Base-by-base conservation (phyloP, 352 stramenopile genomes). In the Phytopythium oedochilum region DNA sequence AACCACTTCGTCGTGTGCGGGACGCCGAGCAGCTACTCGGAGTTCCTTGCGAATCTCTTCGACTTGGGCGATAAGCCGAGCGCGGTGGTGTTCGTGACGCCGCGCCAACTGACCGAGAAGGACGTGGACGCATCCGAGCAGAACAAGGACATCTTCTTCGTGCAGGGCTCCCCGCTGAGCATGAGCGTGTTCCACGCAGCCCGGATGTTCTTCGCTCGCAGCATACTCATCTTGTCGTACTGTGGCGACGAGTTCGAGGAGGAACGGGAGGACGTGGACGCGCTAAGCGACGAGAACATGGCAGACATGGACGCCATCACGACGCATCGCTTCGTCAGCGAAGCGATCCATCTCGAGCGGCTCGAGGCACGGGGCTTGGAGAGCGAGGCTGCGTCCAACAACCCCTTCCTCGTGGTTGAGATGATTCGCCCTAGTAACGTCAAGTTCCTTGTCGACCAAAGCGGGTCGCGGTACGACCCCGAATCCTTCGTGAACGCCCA, bases 221-320 rank as follows among this genome's bases (percentile, higher is more conserved):
- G 78, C 29, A 88, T 92, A 43, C 65, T 92, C 31, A 89, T 92
- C 58, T 73, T 86, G 55, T 73, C 75, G 28, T 87, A 83, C 42
- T 88, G 75, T 36, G 75, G 73, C 11, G 64, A 73, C 14, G 71
- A 74, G 17, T 77, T 60, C 23, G 72, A 70, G 2, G 59, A 65
- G 10, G 68, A 61, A 3, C 45, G 70, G 10, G 59, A 73, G 7
- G 31, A 58, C 9, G 64, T 70, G 7, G 55, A 62, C 2, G 76
- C 77, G 43, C 65, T 66, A 2, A 67, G 71, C 49, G 78, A 89
- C 45, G 78, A 89, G 44, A 86, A 92, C 49, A 89, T 89, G 75
- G 75, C 75, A 2, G 78, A 89, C 28, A 77, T 88, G 5, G 78
- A 92, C 23, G 79, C 78, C 0, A 92, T 92, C 55, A 92, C 78